A percentile compares a stretch with the other conserved stretches of the same genome.
phyloP scores from a whole-genome alignment of 192 early-diverging fungal genomes.

The Coemansia sp. region DNA sequence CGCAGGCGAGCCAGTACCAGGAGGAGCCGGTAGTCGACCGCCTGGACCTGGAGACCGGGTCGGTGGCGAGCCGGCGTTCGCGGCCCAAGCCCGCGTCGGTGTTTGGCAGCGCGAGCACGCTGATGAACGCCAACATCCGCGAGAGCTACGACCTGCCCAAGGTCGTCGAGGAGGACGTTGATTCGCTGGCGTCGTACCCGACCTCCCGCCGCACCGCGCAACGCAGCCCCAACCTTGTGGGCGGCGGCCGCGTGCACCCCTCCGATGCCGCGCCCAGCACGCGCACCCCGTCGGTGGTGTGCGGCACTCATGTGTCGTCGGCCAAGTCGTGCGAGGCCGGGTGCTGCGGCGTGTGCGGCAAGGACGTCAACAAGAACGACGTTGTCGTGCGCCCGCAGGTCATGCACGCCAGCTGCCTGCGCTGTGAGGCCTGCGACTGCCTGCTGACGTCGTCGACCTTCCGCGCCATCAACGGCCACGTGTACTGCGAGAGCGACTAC shows the following conservation, averaged over 20 bases:
- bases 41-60: slow-evolving; percentile 41
- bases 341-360: slow-evolving; percentile 50
- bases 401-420: slow-evolving; percentile 53
- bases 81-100: slow-evolving; percentile 28
- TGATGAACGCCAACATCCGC: slow-evolving; percentile 37
- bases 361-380: slow-evolving; percentile 41
- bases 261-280: neutral
- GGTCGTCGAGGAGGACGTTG: slow-evolving; percentile 53
- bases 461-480: slow-evolving; percentile 50
- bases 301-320: slow-evolving; percentile 23
- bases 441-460: slow-evolving; percentile 50
- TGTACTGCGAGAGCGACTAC: slow-evolving; percentile 53
- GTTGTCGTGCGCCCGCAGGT: slow-evolving; percentile 47
- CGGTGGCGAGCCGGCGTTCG: slow-evolving; percentile 43
- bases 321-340: slow-evolving; percentile 30
- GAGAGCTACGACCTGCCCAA: slow-evolving; percentile 40
- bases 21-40: slow-evolving; percentile 47
- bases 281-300: slow-evolving; percentile 27
- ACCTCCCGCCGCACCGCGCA: slow-evolving; percentile 12
- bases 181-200: slow-evolving; percentile 48
- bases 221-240: slow-evolving; percentile 32
- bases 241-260: slow-evolving; percentile 19
- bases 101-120: slow-evolving; percentile 52
- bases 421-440: slow-evolving; percentile 53
- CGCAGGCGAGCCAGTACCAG: slow-evolving; percentile 11